A percentile compares a stretch with the other conserved stretches of the same genome.
phyloP scores from a whole-genome alignment of 148 eudicot genomes.

The Cornus controversa region DNA sequence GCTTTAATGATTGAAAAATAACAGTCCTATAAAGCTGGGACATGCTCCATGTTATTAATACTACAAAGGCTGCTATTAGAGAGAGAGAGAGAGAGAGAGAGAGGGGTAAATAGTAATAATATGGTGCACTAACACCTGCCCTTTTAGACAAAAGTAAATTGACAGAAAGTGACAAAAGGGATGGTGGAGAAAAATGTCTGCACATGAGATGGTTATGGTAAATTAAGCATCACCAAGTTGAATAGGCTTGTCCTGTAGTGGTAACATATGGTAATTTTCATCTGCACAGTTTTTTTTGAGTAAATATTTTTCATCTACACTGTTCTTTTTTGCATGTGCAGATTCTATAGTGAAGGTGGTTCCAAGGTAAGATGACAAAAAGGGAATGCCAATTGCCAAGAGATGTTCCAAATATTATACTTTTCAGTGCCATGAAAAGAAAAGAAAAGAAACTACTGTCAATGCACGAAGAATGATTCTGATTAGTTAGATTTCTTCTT shows the following conservation, averaged over 20 bases:
- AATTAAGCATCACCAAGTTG: not conserved
- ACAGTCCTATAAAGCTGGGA: not conserved
- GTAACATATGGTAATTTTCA: no score
- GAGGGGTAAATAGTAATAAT: not conserved
- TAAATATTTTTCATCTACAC: not conserved
- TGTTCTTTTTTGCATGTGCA: not conserved
- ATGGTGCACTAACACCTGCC: conserved; percentile 12
- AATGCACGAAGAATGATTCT: not conserved
- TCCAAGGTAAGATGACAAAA: not conserved
- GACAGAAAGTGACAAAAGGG: not conserved
- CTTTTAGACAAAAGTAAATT: conserved; percentile 7
- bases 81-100: no score
- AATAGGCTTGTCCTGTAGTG: not conserved
- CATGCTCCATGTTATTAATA: not conserved
- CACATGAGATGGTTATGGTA: not conserved
- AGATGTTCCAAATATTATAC: not conserved
- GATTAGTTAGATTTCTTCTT: not conserved
- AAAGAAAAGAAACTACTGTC: not conserved
- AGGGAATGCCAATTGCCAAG: not conserved
- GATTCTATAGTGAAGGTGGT: no score
- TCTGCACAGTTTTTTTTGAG: not conserved
- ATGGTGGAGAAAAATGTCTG: not conserved
- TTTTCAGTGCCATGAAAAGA: not conserved
- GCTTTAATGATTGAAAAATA: conserved; percentile 13
- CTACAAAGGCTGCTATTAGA: conserved; percentile 12